Percentiles rank a stretch among this genome's conserved stretches.
These are phyloP conservation scores for Eucalyptus tenuipes DNA, from an alignment of 345 rosid species.

Conservation along the genomic window DNA sequence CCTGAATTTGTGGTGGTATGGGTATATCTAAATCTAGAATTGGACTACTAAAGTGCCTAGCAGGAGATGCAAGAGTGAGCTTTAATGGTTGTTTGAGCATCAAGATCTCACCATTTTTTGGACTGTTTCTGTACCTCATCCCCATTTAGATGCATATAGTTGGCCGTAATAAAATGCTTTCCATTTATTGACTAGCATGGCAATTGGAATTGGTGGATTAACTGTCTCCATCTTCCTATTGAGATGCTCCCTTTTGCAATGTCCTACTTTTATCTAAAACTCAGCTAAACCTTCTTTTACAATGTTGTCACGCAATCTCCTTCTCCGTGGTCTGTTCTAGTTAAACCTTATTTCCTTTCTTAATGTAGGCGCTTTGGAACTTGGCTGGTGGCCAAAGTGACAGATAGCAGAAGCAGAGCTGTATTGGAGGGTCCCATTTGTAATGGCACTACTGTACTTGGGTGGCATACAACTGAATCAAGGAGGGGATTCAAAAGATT, in stretches of 20 bases:
- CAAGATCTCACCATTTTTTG: not conserved
- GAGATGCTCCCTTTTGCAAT: not conserved
- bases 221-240: not conserved
- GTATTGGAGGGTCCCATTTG: conserved; percentile 45
- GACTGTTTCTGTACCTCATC: not conserved
- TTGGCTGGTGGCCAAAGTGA: conserved; percentile 45
- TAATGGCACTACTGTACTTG: conserved; percentile 41
- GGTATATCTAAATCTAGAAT: not conserved
- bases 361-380: conserved; percentile 40
- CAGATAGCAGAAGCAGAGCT: conserved; percentile 7
- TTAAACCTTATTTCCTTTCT: not conserved
- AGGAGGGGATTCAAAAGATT: conserved; percentile 31
- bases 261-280: not conserved
- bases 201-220: not conserved
- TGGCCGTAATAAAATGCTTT: not conserved
- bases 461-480: conserved; percentile 37
- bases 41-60: not conserved
- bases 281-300: not conserved
- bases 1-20: not conserved
- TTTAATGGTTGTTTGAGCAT: not conserved
- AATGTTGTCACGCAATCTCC: not conserved
- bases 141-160: not conserved
- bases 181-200: not conserved
- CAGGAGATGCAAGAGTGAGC: not conserved
- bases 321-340: not conserved